Evolutionary conservation across 2,329 filamentous ascomycete genomes (phyloP), one percentile per base, ranked within the genome.

Genomic region (Coleophoma cylindrospora): DNA sequence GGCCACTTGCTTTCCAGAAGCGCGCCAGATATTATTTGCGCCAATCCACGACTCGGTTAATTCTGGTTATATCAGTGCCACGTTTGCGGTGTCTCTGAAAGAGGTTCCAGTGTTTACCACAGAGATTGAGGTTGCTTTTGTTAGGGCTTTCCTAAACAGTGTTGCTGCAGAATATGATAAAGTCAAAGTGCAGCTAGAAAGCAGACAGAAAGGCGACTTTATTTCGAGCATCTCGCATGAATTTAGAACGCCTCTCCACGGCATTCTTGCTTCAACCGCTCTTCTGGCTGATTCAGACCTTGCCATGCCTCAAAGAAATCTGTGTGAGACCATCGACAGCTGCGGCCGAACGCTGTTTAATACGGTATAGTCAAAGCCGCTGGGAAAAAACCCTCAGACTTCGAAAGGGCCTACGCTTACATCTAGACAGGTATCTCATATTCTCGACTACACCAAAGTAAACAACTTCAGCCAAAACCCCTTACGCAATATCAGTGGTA

Each of bases 221-320:
- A 69, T 84, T 9, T 75, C 76, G 1, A 81, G 76, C 0, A 72
- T 84, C 4, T 80, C 76, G 7, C 80, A 84, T 57, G 80, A 84
- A 60, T 64, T 84, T 10, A 70, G 80, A 9, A 80, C 75, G 1
- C 80, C 80, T 0, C 65, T 84, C 0, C 80, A 84, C 41, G 80
- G 80, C 2, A 74, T 83, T 27, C 63, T 83, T 0, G 72, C 76
- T 0, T 77, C 68, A 40, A 67, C 69, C 2, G 76, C 79, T 51
- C 55, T 80, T 3, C 57, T 81, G 0, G 67, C 70, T 1, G 74
- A 79, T 14, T 76, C 74, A 0, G 54, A 63, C 0, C 63, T 79
- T 3, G 67, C 67, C 40, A 64, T 64, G 0, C 68, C 68, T 5
- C 75, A 78, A 50, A 64, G 66, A 4, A 68, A 71, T 11, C 63